These are phyloP conservation scores for Silene latifolia DNA, from an alignment of 148 eudicot genomes.

Conservation along the genomic window DNA sequence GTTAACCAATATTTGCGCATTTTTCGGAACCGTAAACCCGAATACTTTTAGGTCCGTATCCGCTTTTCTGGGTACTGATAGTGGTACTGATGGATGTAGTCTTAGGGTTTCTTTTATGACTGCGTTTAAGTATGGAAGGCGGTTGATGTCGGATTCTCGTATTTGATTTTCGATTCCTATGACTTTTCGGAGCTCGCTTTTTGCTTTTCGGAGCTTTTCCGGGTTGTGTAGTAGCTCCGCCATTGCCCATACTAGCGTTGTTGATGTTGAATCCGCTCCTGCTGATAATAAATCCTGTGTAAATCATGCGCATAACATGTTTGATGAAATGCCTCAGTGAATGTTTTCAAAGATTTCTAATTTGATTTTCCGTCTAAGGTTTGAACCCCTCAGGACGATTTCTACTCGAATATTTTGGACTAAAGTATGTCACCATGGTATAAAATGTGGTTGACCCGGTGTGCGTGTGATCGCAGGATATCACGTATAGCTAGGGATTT, in stretches of 20 bases:
- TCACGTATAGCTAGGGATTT: no score
- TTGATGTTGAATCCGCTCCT: slow-evolving; percentile 22
- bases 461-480: no score
- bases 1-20: slow-evolving; percentile 15
- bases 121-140: slow-evolving; percentile 25
- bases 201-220: slow-evolving; percentile 12
- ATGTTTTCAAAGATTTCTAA: not conserved
- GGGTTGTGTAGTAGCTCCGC: slow-evolving; percentile 23
- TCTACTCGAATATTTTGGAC: no score
- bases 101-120: slow-evolving; percentile 23
- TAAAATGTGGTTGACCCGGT: not conserved
- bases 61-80: slow-evolving; percentile 18
- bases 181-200: slow-evolving; percentile 15
- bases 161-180: slow-evolving; percentile 16
- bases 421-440: no score
- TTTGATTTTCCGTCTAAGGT: not conserved
- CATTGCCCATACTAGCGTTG: slow-evolving; percentile 25
- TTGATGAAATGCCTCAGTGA: slow-evolving; percentile 5
- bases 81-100: slow-evolving; percentile 21
- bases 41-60: not conserved
- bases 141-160: slow-evolving; percentile 8
- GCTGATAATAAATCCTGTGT: slow-evolving; percentile 19
- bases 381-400: no score
- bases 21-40: slow-evolving; percentile 20
- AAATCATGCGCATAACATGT: not conserved